These are phyloP conservation scores for Scheffersomyces titani DNA, from an alignment of 1,139 yeast species.

Conservation along the genomic window DNA sequence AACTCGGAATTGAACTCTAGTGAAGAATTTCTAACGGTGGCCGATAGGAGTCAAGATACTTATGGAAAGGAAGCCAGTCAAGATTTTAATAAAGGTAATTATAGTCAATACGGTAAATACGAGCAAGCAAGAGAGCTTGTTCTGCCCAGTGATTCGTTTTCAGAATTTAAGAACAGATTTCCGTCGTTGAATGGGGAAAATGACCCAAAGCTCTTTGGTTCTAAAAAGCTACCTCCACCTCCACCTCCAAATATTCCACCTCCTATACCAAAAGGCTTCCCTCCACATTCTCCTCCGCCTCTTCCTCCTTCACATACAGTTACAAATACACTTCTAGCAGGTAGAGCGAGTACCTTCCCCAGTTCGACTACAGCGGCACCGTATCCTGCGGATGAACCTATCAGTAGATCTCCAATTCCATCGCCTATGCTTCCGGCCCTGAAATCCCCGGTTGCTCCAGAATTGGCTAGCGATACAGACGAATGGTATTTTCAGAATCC, in stretches of 20 bases:
- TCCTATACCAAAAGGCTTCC: background rate
- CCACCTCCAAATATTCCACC: background rate
- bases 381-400: slow-evolving; percentile 11
- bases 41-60: background rate
- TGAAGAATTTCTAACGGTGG: background rate
- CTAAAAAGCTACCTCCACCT: background rate
- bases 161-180: slow-evolving; percentile 8
- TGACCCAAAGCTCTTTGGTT: background rate
- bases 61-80: background rate
- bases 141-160: background rate
- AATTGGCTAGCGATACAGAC: slow-evolving; percentile 21
- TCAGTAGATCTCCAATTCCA: background rate
- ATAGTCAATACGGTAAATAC: background rate
- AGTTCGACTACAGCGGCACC: slow-evolving; percentile 11
- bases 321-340: slow-evolving; percentile 9
- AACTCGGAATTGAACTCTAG: background rate
- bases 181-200: slow-evolving; percentile 4
- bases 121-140: background rate
- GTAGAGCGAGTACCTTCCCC: slow-evolving; percentile 11
- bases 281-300: slow-evolving; percentile 6
- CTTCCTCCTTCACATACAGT: slow-evolving; percentile 23
- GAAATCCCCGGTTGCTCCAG: slow-evolving; percentile 12
- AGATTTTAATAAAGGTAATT: background rate
- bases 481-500: slow-evolving; percentile 10
- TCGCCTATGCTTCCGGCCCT: background rate